Percentiles rank a stretch among this genome's conserved stretches.
Evolutionary conservation across 306 rosid species (phyloP).

Genomic region (Cyclanthera cordifolia): DNA sequence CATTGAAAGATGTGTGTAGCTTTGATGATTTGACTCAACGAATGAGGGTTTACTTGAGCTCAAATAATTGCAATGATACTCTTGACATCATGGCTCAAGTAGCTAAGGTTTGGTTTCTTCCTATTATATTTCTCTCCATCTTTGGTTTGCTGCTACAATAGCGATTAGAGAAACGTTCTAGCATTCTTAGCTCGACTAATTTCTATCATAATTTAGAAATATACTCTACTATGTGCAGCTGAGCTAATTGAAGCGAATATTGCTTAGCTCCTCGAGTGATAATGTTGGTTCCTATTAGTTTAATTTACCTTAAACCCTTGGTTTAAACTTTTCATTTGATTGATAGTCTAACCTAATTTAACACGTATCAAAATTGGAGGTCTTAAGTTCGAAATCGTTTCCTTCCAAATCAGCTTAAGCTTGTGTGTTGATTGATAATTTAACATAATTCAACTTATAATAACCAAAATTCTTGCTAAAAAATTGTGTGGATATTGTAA

Average conservation of each 20-base stretch:
- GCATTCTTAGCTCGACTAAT: background rate
- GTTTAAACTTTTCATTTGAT: no score
- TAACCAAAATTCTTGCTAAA: background rate
- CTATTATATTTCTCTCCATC: background rate
- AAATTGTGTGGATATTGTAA: background rate
- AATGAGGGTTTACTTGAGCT: slow-evolving; percentile 52
- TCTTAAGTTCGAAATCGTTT: no score
- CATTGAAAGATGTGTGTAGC: slow-evolving; percentile 65
- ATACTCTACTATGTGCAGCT: background rate
- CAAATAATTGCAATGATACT: slow-evolving; percentile 46
- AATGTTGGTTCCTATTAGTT: no score
- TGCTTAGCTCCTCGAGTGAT: background rate
- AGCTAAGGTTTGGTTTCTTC: slow-evolving; percentile 44
- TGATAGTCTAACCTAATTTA: no score
- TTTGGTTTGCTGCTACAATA: slow-evolving; percentile 1
- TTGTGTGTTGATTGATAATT: no score
- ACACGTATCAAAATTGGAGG: no score
- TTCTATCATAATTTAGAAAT: background rate
- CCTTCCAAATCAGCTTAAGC: no score
- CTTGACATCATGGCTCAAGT: slow-evolving; percentile 54
- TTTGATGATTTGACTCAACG: slow-evolving; percentile 74
- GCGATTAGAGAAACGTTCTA: background rate
- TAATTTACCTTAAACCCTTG: no score
- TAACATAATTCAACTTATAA: no score
- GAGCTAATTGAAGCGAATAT: background rate